A percentile compares a stretch with the other conserved stretches of the same genome.
These are phyloP conservation scores for Guillardia theta DNA, from an alignment of 78 protist genomes.

Conservation along the genomic window DNA sequence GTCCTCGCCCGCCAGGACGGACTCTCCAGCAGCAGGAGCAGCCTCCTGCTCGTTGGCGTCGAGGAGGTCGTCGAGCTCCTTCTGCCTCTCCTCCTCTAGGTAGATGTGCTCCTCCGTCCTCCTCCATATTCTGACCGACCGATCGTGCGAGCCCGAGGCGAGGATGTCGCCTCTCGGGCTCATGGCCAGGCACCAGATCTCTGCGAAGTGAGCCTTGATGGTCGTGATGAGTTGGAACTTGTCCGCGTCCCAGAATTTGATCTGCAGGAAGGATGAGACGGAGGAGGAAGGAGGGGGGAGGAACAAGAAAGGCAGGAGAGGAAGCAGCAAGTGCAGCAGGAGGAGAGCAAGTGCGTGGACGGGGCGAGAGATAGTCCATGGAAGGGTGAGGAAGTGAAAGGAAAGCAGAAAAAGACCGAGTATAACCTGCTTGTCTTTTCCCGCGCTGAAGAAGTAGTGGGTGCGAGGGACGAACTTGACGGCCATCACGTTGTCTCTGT, in stretches of 20 bases:
- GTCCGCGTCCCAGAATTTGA: slow-evolving; percentile 50
- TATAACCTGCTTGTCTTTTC: slow-evolving; percentile 74
- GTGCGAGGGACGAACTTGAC: slow-evolving; percentile 82
- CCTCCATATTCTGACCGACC: slow-evolving; percentile 78
- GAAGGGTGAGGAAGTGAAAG: background rate
- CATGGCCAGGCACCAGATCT: slow-evolving; percentile 39
- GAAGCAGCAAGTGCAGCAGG: too few relatives aligned
- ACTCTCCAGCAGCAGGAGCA: background rate
- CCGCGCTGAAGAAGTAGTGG: slow-evolving; percentile 83
- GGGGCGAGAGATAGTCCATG: too few relatives aligned
- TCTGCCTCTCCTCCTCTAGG: slow-evolving; percentile 76
- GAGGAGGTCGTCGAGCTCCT: slow-evolving; percentile 52
- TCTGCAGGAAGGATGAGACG: too few relatives aligned
- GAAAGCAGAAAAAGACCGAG: slow-evolving; percentile 67
- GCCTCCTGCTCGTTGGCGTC: slow-evolving; percentile 23
- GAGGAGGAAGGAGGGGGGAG: too few relatives aligned
- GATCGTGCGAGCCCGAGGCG: slow-evolving; percentile 74
- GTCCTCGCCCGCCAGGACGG: background rate
- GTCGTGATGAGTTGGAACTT: slow-evolving; percentile 67
- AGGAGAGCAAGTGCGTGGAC: too few relatives aligned
- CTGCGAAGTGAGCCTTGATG: slow-evolving; percentile 78
- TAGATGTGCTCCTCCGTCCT: slow-evolving; percentile 84
- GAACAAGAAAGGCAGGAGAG: too few relatives aligned
- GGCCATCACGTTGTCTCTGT: slow-evolving; percentile 75
- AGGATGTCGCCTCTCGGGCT: slow-evolving; percentile 38